Conservation (phyloP, 116 monocot genomes). For the Posidonia oceanica region DNA sequence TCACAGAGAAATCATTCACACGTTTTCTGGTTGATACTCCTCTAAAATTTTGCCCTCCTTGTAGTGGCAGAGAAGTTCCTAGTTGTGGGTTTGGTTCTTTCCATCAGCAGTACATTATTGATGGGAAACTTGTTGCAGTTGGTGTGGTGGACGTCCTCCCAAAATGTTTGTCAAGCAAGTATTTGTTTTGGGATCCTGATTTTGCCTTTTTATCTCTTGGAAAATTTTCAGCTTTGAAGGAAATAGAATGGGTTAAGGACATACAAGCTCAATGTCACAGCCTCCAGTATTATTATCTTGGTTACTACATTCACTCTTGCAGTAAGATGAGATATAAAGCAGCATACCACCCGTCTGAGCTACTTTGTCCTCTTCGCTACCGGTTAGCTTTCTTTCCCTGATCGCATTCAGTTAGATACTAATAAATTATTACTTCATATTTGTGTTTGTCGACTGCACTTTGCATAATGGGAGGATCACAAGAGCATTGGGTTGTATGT, state of each 20-base stretch:
- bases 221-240: conserved; percentile 82
- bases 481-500: too few relatives aligned
- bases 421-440: not conserved
- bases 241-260: conserved; percentile 84
- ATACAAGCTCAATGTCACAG: conserved; percentile 25
- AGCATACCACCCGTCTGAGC: conserved; percentile 79
- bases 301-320: conserved; percentile 95
- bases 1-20: conserved; percentile 57
- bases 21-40: conserved; percentile 85
- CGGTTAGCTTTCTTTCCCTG: conserved; percentile 27
- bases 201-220: conserved; percentile 77
- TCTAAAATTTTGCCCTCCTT: conserved; percentile 43
- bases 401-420: not conserved
- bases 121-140: conserved; percentile 90
- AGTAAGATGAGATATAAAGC: conserved; percentile 99
- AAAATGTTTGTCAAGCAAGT: conserved; percentile 94
- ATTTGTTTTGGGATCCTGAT: conserved; percentile 99
- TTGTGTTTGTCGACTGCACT: not conserved
- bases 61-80: conserved; percentile 24
- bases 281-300: conserved; percentile 88
- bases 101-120: conserved; percentile 86
- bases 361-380: conserved; percentile 91
- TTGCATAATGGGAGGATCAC: too few relatives aligned
- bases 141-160: conserved; percentile 95
- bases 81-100: conserved; percentile 88